Evolutionary conservation across 495 filamentous ascomycete genomes (phyloP).

Genomic region (Aspergillus nanangensis): DNA sequence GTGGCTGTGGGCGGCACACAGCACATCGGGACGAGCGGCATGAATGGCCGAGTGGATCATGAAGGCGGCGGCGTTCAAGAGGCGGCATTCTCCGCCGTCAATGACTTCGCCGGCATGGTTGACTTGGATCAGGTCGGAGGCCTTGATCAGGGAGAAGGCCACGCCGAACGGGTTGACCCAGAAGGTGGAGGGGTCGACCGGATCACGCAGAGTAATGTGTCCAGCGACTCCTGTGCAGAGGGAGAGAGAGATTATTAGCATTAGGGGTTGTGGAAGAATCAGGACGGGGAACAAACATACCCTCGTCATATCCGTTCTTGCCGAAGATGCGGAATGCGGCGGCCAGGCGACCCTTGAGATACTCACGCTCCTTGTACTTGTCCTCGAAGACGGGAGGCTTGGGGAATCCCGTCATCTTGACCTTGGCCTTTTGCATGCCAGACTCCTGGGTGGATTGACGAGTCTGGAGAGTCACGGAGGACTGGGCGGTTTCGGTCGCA

Average conservation of each 20-base stretch:
- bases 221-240: slow-evolving; percentile 46
- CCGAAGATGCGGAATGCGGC: slow-evolving; percentile 68
- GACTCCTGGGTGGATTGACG: slow-evolving; percentile 23
- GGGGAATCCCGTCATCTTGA: slow-evolving; percentile 44
- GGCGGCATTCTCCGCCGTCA: slow-evolving; percentile 56
- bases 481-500: slow-evolving; percentile 22
- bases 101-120: slow-evolving; percentile 61
- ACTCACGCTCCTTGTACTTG: slow-evolving; percentile 58
- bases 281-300: slow-evolving; percentile 17
- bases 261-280: neutral
- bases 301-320: slow-evolving; percentile 62
- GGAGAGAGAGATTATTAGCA: neutral
- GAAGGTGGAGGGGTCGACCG: slow-evolving; percentile 63
- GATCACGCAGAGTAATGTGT: slow-evolving; percentile 62
- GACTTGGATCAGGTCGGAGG: slow-evolving; percentile 68
- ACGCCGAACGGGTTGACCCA: slow-evolving; percentile 82
- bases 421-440: slow-evolving; percentile 27
- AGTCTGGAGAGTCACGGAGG: slow-evolving; percentile 15
- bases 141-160: slow-evolving; percentile 64
- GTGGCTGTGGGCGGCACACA: slow-evolving; percentile 70
- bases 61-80: slow-evolving; percentile 66
- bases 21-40: slow-evolving; percentile 63
- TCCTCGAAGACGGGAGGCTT: slow-evolving; percentile 53
- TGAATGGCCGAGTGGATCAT: slow-evolving; percentile 69
- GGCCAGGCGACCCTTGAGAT: slow-evolving; percentile 61